phyloP scores from a whole-genome alignment of 2,329 filamentous ascomycete species.

The Talaromyces sp. region DNA sequence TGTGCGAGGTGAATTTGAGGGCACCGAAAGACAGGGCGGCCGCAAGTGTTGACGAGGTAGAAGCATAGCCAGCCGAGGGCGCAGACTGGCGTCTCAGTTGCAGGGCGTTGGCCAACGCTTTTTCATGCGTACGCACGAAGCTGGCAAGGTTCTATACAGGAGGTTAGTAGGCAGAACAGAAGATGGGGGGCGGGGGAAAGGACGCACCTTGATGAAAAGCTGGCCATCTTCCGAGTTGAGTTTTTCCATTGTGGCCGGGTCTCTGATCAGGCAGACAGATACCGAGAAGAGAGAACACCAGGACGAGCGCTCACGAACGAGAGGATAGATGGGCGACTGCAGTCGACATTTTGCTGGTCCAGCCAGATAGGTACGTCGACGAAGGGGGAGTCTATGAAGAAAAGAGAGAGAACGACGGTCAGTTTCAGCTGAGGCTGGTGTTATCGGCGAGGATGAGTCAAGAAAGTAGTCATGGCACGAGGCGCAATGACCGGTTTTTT shows the following conservation, averaged over 20 bases:
- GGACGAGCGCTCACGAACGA: conserved; percentile 31
- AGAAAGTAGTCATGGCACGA: conserved; percentile 2
- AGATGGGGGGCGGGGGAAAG: background rate
- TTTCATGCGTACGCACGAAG: conserved; percentile 96
- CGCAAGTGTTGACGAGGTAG: conserved; percentile 67
- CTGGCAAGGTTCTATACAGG: conserved; percentile 74
- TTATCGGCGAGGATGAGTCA: background rate
- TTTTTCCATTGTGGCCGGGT: conserved; percentile 37
- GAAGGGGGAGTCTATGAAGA: background rate
- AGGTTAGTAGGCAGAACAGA: background rate
- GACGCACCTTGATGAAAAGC: conserved; percentile 43
- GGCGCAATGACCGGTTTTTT: background rate
- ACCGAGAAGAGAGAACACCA: conserved; percentile 26
- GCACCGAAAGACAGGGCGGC: conserved; percentile 82
- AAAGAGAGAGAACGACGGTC: background rate
- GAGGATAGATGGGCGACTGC: conserved; percentile 17
- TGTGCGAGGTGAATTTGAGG: conserved; percentile 77
- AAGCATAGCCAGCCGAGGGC: conserved; percentile 55
- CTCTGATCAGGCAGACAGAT: conserved; percentile 21
- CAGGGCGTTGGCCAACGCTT: conserved; percentile 90
- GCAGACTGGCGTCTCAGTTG: conserved; percentile 71
- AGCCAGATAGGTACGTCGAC: conserved; percentile 4
- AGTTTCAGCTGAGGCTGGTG: background rate
- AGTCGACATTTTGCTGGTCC: conserved; percentile 29
- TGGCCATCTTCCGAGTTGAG: conserved; percentile 47